Conservation (phyloP, 2,329 filamentous ascomycete species). For the Teratosphaeria epicoccoides region DNA sequence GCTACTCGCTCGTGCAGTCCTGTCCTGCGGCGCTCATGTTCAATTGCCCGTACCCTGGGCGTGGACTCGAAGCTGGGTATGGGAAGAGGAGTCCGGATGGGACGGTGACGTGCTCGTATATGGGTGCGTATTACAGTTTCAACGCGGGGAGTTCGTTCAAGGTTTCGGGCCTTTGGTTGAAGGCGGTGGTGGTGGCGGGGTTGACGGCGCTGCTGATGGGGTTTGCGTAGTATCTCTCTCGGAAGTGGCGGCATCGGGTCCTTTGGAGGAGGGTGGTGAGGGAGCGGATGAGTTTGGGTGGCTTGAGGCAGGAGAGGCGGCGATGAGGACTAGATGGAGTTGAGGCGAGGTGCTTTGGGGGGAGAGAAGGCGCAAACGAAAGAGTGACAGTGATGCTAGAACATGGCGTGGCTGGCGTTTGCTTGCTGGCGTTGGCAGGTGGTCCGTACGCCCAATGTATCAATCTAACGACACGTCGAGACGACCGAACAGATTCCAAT, state of each 20-base stretch:
- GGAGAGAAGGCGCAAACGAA: not conserved
- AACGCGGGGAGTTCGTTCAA: slow-evolving; percentile 8
- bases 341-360: not conserved
- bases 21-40: slow-evolving; percentile 73
- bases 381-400: not conserved
- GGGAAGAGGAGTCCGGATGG: slow-evolving; percentile 26
- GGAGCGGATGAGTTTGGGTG: not conserved
- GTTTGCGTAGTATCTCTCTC: slow-evolving; percentile 8
- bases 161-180: slow-evolving; percentile 1
- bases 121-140: slow-evolving; percentile 26
- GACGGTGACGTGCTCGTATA: slow-evolving; percentile 25
- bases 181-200: slow-evolving; percentile 2
- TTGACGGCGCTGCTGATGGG: slow-evolving; percentile 4
- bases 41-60: slow-evolving; percentile 51
- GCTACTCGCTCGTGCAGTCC: slow-evolving; percentile 72
- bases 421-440: not conserved
- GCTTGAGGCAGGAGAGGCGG: too few relatives aligned
- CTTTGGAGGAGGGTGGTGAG: not conserved
- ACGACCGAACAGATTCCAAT: not conserved
- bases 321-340: not conserved
- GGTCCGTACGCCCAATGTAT: not conserved
- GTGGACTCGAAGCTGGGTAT: slow-evolving; percentile 42
- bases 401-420: not conserved
- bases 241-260: slow-evolving; percentile 5
- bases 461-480: not conserved